Base-by-base conservation (phyloP, 176 grass and related monocot genomes). In the Rhipidocladum racemiflorum region DNA sequence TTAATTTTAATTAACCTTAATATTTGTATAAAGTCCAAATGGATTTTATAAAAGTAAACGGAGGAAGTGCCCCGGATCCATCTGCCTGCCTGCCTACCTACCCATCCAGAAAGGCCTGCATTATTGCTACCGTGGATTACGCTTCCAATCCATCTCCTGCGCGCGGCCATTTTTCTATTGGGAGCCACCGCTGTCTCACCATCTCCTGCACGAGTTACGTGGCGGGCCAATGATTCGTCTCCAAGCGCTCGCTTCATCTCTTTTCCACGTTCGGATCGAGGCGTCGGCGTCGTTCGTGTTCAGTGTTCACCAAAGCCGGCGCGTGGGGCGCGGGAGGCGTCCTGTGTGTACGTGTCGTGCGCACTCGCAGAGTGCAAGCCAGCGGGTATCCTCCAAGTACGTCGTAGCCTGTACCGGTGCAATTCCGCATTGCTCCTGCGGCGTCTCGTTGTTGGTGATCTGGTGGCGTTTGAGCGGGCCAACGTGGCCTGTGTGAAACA, bases 51-150 rank as follows among this genome's bases (percentile, higher is more conserved):
- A 30, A 30, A 30, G 30, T 30, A 2, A 30, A 30, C 30, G 30
- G 30, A 1, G 30, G 30, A 30, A 30, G 30, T 34, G 4, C 32
- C 4, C 2, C 32, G 54, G 21, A 56, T 56, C 21, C 9, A 11
- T 23, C 3, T 23, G 21, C 21, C 3, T 23, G 53, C 1, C 32
- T 34, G n/a, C n/a, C n/a, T n/a, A n/a, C n/a, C n/a, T n/a, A n/a
- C 20, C 51, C 20, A 23, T 11, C 9, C 57, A 61, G 57, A 77
- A 85, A 85, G 73, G 7, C 0, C 50, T 42, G 62, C 72, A 61
- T 85, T 53, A 85, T 85, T 77, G 73, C 64, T 77, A 56, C 74
- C 30, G 39, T 66, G 8, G 72, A 85, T 70, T 70, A 28, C 73
- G 63, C 49, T 23, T 15, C 46, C 46, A 1, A 45, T 57, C 72